These are phyloP conservation scores for Saccharomycopsis sp. DNA, from an alignment of 805 yeast species.

Conservation along the genomic window DNA sequence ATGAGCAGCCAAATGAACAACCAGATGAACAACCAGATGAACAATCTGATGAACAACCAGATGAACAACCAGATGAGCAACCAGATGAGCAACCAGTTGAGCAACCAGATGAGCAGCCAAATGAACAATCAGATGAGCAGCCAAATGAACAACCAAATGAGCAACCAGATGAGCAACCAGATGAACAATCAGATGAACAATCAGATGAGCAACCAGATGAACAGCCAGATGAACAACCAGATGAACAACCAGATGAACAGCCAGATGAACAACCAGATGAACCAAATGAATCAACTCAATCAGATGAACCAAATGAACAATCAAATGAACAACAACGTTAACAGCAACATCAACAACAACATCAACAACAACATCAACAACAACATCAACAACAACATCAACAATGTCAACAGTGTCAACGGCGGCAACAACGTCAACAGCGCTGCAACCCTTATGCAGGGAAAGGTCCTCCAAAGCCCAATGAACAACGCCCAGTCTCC, in stretches of 20 bases:
- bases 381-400: not conserved
- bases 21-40: too few species aligned
- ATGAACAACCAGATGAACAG: too few species aligned
- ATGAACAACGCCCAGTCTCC: too few species aligned
- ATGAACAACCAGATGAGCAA: too few species aligned
- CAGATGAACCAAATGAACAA: not conserved
- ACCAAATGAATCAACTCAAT: too few species aligned
- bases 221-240: too few species aligned
- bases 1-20: too few species aligned
- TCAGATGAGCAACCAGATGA: too few species aligned
- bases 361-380: not conserved
- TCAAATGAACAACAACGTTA: not conserved
- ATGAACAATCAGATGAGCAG: not conserved
- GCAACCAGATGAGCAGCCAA: not conserved
- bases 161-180: not conserved
- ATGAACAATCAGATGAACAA: not conserved
- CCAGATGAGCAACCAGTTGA: not conserved
- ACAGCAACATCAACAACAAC: not conserved
- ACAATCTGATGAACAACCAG: too few species aligned
- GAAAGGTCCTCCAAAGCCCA: too few species aligned
- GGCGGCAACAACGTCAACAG: too few species aligned
- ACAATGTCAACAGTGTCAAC: not conserved
- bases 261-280: too few species aligned
- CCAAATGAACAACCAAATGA: not conserved
- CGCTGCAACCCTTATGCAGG: not conserved